A percentile compares a stretch with the other conserved stretches of the same genome.
Conservation (phyloP, 306 rosid species). For the Hylodesmum podocarpum region DNA sequence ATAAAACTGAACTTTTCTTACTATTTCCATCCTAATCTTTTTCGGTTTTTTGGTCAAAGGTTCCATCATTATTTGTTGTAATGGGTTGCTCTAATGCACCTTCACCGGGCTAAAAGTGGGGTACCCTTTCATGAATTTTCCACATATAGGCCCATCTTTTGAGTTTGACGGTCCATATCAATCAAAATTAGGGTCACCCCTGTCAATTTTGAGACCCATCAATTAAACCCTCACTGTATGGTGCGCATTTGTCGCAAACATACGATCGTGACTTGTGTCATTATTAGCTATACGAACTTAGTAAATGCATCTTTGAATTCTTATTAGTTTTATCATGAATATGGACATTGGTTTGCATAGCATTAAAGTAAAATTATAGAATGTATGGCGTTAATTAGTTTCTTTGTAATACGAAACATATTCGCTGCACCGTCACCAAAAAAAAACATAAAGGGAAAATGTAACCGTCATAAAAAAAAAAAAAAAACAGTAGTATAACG, state of each 20-base stretch:
- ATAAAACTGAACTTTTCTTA: background rate
- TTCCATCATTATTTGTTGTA: background rate
- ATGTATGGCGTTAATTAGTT: background rate
- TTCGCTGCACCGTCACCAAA: background rate
- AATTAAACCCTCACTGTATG: background rate
- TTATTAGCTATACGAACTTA: background rate
- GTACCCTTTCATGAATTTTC: background rate
- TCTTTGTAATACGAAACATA: background rate
- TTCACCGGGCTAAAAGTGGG: background rate
- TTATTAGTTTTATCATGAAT: background rate
- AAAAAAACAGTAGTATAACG: background rate
- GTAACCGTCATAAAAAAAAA: background rate
- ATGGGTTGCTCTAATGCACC: slow-evolving; percentile 6
- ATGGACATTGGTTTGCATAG: background rate
- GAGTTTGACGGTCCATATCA: background rate
- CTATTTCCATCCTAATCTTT: background rate
- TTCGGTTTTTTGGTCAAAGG: no score
- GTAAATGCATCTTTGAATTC: background rate
- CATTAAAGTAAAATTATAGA: background rate
- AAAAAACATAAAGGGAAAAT: background rate
- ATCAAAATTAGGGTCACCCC: background rate
- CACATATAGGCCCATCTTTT: background rate
- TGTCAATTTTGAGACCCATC: background rate
- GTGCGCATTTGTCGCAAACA: background rate
- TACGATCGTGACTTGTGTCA: background rate